Conservation (phyloP, 139 green algal species). For the Chlamydomonas sphaeroides region DNA sequence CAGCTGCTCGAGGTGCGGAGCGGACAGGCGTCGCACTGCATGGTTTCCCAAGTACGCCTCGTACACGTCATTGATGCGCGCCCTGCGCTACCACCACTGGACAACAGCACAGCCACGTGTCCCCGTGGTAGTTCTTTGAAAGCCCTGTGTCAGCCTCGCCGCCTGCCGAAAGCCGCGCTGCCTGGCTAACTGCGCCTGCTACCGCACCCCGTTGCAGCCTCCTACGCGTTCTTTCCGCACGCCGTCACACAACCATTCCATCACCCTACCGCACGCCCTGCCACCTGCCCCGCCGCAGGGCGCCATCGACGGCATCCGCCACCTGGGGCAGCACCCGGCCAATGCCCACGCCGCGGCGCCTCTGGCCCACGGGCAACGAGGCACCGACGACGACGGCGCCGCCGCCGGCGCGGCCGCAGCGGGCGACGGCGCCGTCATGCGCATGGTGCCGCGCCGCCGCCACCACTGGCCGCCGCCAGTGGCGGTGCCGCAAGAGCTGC, state of each 20-base stretch:
- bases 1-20: not conserved
- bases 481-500: conserved; percentile 7
- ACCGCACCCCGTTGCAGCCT: too few species aligned
- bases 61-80: too few species aligned
- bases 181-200: not conserved
- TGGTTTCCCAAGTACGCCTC: not conserved
- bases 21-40: not conserved
- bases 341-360: not conserved
- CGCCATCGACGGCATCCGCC: not conserved
- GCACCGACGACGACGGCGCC: not conserved
- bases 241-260: too few species aligned
- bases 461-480: conserved; percentile 57
- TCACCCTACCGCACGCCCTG: too few species aligned
- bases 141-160: too few species aligned
- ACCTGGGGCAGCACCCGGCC: not conserved
- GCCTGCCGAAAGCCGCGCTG: too few species aligned
- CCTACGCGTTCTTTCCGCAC: too few species aligned
- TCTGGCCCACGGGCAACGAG: too few species aligned
- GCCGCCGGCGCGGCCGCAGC: too few species aligned
- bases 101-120: too few species aligned
- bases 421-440: not conserved
- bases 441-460: not conserved
- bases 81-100: too few species aligned
- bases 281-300: not conserved
- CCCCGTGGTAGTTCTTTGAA: too few species aligned